phyloP scores from a whole-genome alignment of 306 rosid genomes.

The Alnus rubra region DNA sequence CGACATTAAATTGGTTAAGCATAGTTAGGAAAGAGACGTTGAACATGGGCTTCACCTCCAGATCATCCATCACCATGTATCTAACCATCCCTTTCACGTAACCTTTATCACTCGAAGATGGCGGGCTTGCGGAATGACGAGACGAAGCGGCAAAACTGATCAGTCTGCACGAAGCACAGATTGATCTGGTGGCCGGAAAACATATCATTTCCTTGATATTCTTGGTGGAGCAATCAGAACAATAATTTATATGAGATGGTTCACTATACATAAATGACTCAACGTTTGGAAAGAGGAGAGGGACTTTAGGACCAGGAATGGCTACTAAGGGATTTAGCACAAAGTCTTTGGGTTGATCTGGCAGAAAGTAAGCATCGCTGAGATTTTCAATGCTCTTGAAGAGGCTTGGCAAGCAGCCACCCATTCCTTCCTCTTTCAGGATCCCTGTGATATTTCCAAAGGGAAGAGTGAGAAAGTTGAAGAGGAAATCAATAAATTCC shows the following conservation, averaged over 20 bases:
- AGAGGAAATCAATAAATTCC: conserved; percentile 28
- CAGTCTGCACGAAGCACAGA: too few species aligned
- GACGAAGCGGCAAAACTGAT: too few species aligned
- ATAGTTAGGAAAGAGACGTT: background rate
- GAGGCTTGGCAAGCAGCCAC: conserved; percentile 8
- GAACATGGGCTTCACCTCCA: conserved; percentile 33
- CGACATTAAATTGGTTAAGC: conserved; percentile 24
- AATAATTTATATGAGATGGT: too few species aligned
- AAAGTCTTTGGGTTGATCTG: background rate
- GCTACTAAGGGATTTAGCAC: conserved; percentile 1
- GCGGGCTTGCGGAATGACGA: background rate
- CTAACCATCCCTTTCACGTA: conserved; percentile 33
- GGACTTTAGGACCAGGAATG: background rate
- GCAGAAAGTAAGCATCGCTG: background rate
- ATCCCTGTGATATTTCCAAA: conserved; percentile 6
- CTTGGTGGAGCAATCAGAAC: too few species aligned
- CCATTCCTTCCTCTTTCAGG: conserved; percentile 1
- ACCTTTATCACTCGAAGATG: background rate
- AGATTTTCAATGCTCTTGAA: conserved; percentile 19
- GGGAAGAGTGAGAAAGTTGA: conserved; percentile 15
- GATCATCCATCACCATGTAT: conserved; percentile 44
- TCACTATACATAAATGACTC: too few species aligned
- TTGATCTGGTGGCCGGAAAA: too few species aligned
- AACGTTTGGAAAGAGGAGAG: background rate
- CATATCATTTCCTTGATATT: too few species aligned